Conservation (phyloP, 2,329 filamentous ascomycete species). For the Achaetomium macrosporum region DNA sequence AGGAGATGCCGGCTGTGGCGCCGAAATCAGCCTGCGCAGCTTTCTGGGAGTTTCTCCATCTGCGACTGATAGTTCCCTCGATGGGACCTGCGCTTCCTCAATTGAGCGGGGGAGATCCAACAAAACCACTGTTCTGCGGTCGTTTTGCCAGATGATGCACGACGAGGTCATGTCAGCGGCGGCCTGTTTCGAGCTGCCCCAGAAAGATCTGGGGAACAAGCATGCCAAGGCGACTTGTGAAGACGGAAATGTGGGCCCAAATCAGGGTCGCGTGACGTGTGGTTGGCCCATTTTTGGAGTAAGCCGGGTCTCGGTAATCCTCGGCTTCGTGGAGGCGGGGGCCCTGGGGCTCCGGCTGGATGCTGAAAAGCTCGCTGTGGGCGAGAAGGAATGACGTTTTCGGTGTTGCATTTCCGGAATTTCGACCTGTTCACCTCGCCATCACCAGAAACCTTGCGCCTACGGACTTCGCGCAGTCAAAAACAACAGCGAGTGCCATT, state of each 20-base stretch:
- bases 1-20: conserved; percentile 37
- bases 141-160: conserved; percentile 50
- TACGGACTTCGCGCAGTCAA: not conserved
- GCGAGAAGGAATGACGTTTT: conserved; percentile 22
- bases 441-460: not conserved
- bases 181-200: not conserved
- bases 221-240: not conserved
- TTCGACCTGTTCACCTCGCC: not conserved
- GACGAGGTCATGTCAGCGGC: conserved; percentile 18
- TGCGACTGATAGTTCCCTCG: conserved; percentile 26
- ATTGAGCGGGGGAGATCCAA: conserved; percentile 67
- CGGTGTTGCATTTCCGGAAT: conserved; percentile 17
- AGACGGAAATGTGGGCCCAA: conserved; percentile 1
- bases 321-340: conserved; percentile 25
- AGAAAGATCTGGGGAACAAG: conserved; percentile 6
- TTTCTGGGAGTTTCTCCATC: not conserved
- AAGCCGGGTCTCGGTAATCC: conserved; percentile 26
- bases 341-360: conserved; percentile 1
- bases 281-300: conserved; percentile 13
- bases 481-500: not conserved
- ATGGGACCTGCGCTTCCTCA: conserved; percentile 55
- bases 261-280: conserved; percentile 4
- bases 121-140: conserved; percentile 46
- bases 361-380: conserved; percentile 12
- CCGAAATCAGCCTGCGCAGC: conserved; percentile 41